Base-by-base conservation (phyloP, 2,329 filamentous ascomycete species). In the Thermothelomyces thermophilus region DNA sequence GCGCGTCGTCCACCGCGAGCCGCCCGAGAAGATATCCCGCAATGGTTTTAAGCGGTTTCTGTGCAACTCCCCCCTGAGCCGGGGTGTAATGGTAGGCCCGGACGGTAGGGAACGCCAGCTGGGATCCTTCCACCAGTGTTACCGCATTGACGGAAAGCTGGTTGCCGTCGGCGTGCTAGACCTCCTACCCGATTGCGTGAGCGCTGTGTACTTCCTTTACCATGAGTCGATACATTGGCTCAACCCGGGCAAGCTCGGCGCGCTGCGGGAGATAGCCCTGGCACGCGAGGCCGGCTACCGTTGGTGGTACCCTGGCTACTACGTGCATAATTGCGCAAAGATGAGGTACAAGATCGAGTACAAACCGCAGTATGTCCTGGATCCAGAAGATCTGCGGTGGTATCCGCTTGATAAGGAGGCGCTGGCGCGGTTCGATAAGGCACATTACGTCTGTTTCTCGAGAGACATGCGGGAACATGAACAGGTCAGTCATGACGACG, bases 271-370 rank as follows among this genome's bases (percentile, higher is more conserved):
- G 66, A 85, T 87, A 53, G 73, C 81, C 0, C 65, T 93, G 24
- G 84, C 87, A 0, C 68, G 75, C 2, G 86, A 91, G 61, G 73
- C 72, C 5, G 83, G 79, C 0, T 90, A 90, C 59, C 70, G 76
- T 37, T 89, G 80, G 73, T 93, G 88, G 77, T 93, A 91, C 67
- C 84, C 76, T 5, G 83, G 87, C 5, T 91, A 82, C 66, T 93
- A 91, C 60, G 91, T 93, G 52, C 86, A 90, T 64, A 81, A 71
- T 48, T 91, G 87, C 60, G 74, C 78, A 46, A 93, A 93, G 70
- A 91, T 93, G 87, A 75, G 76, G 58, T 93, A 93, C 71, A 93
- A 93, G 70, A 84, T 83, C 51, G 84, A 90, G 62, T 93, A 87
- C 64, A 73, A 75, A 10, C 87, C 86, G 1, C 85, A 89, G 62